Evolutionary conservation across 2,329 filamentous ascomycete species (phyloP).

Genomic region (Colletotrichum sp.): DNA sequence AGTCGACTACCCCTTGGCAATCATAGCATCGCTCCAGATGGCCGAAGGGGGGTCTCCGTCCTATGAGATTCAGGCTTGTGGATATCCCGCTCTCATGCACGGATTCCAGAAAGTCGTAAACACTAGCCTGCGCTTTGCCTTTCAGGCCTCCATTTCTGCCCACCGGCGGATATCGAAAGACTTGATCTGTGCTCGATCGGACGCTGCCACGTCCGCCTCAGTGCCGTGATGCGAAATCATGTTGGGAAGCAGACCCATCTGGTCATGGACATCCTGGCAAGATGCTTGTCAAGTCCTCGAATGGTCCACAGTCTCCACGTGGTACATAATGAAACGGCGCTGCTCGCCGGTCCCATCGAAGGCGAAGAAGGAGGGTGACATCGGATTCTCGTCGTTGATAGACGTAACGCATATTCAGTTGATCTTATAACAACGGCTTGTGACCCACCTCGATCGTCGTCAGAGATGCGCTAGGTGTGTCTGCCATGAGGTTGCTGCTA

Average conservation of each 20-base stretch:
- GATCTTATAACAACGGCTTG: not conserved
- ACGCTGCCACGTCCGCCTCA: not conserved
- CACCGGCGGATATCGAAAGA: not conserved
- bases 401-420: not conserved
- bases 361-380: not conserved
- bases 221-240: not conserved
- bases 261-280: not conserved
- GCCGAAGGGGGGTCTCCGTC: not conserved
- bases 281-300: not conserved
- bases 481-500: not conserved
- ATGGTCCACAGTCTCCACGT: not conserved
- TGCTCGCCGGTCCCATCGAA: not conserved
- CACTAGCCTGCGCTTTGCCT: not conserved
- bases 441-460: not conserved
- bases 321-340: constrained; percentile 2
- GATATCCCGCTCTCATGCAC: not conserved
- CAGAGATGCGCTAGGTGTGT: not conserved
- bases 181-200: not conserved
- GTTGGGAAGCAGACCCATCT: not conserved
- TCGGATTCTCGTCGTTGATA: not conserved
- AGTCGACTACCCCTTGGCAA: not conserved
- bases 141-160: not conserved
- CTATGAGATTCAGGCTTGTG: not conserved
- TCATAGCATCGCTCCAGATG: not conserved
- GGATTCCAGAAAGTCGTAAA: not conserved